Base-by-base conservation (phyloP, 768 basidiomycete genomes). In the Lanmaoa rubissima region DNA sequence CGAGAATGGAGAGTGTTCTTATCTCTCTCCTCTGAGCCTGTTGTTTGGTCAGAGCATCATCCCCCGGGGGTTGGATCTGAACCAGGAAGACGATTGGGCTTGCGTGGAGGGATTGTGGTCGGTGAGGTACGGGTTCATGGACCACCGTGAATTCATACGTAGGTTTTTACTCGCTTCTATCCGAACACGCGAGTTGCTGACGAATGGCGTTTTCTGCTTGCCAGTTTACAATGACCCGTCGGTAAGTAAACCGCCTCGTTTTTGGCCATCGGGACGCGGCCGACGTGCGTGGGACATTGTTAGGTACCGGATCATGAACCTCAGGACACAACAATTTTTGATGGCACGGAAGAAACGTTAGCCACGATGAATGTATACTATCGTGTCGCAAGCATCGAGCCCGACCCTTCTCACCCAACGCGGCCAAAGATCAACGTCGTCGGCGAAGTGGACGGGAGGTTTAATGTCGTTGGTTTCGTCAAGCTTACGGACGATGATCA, bases 141-240 rank as follows among this genome's bases (percentile, higher is more conserved):
- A 90, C 65, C 87, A 90, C 63, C 72, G 84, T 6, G 84, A 85
- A 46, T 75, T 90, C 38, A 62, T 87, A 41, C 71, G 87, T 89
- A 63, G 68, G 86, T 74, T 4, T 54, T 43, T 13, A 11, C 14
- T 43, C 35, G 45, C 21, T 19, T 42, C 4, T 12, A 13, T 51
- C 17, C 9, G 3, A 11, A 44, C 34, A 4, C 14, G n/a, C 28
- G 43, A n/a, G 21, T 54, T 14, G 36, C 55, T 64, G 54, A 66
- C 34, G 17, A 24, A 19, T 4, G 52, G 9, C 9, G 12, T 46
- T 13, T 35, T 52, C 5, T 17, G 4, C 5, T 14, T 26, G 16
- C 0, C 48, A 85, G 83, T 73, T 40, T 85, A 79, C 57, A 88
- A 88, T 58, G 73, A 70, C 61, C 69, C 67, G 54, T 68, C 62